Conservation (phyloP, 257 asterid species). For the Striga asiatica region DNA sequence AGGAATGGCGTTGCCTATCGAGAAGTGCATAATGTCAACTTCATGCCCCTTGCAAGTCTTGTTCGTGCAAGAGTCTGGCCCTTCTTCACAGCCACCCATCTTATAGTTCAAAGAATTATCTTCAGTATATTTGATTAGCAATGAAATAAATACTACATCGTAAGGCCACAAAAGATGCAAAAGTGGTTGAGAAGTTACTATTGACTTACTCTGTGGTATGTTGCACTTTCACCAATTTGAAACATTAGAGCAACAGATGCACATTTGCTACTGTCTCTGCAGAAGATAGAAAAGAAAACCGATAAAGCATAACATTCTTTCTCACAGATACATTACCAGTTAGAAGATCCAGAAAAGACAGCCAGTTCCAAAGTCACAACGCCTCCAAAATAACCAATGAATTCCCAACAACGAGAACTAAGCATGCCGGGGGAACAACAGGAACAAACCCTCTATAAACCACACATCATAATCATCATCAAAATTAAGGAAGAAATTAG, state of each 20-base stretch:
- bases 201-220: constrained; percentile 46
- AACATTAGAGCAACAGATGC: constrained; percentile 58
- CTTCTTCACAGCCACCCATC: constrained; percentile 64
- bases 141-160: background rate
- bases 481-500: no score
- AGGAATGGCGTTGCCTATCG: constrained; percentile 52
- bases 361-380: background rate
- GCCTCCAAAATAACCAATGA: background rate
- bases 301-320: background rate
- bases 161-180: background rate
- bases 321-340: background rate
- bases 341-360: background rate
- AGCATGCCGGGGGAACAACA: no score
- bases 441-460: no score
- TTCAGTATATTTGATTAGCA: background rate
- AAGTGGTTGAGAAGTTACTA: background rate
- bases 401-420: no score
- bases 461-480: no score
- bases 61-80: constrained; percentile 39
- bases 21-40: constrained; percentile 66
- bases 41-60: constrained; percentile 55
- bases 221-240: constrained; percentile 53
- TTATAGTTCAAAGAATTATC: constrained; percentile 17
- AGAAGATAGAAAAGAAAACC: constrained; percentile 10
- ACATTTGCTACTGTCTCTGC: constrained; percentile 37